Percentiles rank a stretch among this genome's conserved stretches.
These are phyloP conservation scores for Astrephomene gubernaculifera DNA, from an alignment of 139 green algal species.

Conservation along the genomic window DNA sequence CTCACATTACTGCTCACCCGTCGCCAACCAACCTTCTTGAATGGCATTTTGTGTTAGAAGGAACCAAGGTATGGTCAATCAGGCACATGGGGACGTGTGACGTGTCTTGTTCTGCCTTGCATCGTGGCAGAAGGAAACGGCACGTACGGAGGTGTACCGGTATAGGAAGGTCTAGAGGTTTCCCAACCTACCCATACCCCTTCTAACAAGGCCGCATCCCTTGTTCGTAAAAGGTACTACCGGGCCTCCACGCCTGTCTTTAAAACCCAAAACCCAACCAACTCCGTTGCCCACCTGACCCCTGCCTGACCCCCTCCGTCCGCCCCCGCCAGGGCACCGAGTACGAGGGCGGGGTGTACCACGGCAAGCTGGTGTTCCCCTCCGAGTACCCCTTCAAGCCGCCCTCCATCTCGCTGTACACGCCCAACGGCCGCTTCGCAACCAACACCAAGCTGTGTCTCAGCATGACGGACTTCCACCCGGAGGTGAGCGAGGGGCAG, in stretches of 20 bases:
- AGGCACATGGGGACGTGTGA: no score
- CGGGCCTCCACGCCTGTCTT: no score
- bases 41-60: constrained; percentile 87
- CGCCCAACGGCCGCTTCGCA: constrained; percentile 86
- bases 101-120: no score
- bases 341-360: constrained; percentile 86
- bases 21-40: constrained; percentile 84
- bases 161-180: no score
- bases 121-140: no score
- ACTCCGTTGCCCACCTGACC: no score
- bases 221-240: no score
- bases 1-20: constrained; percentile 81
- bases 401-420: constrained; percentile 83
- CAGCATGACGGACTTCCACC: constrained; percentile 88
- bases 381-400: constrained; percentile 84
- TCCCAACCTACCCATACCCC: no score
- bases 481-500: no score
- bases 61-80: constrained; percentile 44
- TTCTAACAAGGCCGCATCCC: no score
- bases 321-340: constrained; percentile 52
- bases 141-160: no score
- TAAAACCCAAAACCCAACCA: no score
- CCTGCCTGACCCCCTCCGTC: background rate
- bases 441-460: constrained; percentile 88
- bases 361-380: constrained; percentile 84